Base-by-base conservation (phyloP, 2,329 filamentous ascomycete genomes). In the Colletotrichum destructivum region DNA sequence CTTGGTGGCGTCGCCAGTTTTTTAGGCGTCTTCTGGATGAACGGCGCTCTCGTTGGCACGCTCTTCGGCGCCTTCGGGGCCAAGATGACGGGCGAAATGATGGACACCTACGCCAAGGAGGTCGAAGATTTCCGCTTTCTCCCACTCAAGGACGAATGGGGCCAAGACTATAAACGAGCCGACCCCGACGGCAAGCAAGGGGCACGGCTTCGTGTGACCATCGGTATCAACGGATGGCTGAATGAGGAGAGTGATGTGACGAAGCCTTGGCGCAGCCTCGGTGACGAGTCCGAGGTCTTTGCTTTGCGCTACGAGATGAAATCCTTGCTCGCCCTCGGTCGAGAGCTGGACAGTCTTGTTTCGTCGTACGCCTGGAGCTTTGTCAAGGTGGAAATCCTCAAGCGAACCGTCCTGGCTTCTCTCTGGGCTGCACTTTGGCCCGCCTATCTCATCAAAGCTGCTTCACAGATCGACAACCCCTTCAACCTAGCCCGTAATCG, bases 61-160 rank as follows among this genome's bases (percentile, higher is more conserved):
- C 84, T 98, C 0, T 98, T 98, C 78, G 95, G 95, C 1, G 95
- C 95, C 0, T 97, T 95, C 76, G 95, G 95, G 3, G 95, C 93
- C 0, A 91, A 92, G 76, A 91, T 91, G 89, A 91, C 88, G 54
- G 94, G 95, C 3, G 88, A 92, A 75, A 95, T 96, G 88, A 93
- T 97, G 87, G 94, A 97, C 76, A 89, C 91, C 69, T 98, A 98
- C 77, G 94, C 95, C 3, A 90, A 91, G 69, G 94, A 97, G 78
- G 94, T 98, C 1, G 91, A 96, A 74, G 95, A 98, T 80, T 91
- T 91, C 75, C 83, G 85, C 23, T 98, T 98, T 78, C 86, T 98
- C 1, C 94, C 94, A 0, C 88, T 97, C 18, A 86, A 88, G 40
- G 82, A 84, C 6, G 81, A 85, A 66, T 82, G 79, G 79, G 84